phyloP scores from a whole-genome alignment of 2,329 filamentous ascomycete species.

The Trichoderma arundinaceum region DNA sequence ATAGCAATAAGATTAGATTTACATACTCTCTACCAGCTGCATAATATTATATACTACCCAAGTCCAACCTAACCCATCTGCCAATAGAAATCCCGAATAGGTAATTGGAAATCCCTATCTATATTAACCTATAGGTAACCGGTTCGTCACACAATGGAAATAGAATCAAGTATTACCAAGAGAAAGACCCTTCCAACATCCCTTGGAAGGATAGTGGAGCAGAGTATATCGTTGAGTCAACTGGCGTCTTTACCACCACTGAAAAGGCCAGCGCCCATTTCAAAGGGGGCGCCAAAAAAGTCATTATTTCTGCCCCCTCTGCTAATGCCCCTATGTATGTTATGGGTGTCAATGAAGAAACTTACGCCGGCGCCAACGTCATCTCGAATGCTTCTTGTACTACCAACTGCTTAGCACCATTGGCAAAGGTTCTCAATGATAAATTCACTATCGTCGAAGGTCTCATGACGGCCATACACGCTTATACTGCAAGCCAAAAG shows the following conservation, averaged over 20 bases:
- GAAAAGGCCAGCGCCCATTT: conserved; percentile 5
- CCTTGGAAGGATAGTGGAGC: conserved; percentile 1
- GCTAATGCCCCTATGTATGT: not conserved
- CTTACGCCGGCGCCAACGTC: not conserved
- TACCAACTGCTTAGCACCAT: not conserved
- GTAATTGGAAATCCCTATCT: too few species aligned
- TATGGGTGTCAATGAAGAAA: conserved; percentile 3
- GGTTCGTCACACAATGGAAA: too few species aligned
- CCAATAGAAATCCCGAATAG: too few species aligned
- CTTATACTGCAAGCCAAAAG: conserved; percentile 1
- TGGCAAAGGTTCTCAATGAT: not conserved
- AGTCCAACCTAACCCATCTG: too few species aligned
- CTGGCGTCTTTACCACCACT: conserved; percentile 1
- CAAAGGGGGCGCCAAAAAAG: not conserved
- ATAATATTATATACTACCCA: too few species aligned
- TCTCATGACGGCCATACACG: not conserved
- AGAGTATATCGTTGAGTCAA: not conserved
- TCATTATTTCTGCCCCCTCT: conserved; percentile 1
- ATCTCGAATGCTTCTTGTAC: not conserved
- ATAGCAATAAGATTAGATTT: too few species aligned
- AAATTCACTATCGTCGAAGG: conserved; percentile 1
- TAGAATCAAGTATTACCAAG: not conserved
- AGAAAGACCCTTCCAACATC: not conserved
- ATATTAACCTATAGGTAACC: too few species aligned
- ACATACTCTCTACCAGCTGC: too few species aligned